Conservation (phyloP, 208 protist genomes). For the Acanthamoeba castellanii region DNA sequence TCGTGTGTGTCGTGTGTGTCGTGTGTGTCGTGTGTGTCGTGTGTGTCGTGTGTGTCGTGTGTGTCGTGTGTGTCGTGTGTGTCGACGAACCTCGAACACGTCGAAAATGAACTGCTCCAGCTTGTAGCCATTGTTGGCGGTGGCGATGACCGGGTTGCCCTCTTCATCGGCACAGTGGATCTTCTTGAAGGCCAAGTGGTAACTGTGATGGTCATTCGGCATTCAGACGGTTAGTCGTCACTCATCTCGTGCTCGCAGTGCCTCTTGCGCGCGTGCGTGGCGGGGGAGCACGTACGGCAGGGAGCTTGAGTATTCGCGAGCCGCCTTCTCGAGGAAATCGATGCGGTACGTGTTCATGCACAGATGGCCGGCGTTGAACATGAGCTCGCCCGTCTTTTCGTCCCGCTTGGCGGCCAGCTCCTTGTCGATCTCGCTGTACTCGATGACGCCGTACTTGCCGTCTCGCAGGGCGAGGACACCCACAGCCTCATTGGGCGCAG, state of each 20-base stretch:
- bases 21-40: neutral
- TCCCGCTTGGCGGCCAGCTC: constrained; percentile 85
- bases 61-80: no score
- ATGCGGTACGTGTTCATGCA: constrained; percentile 95
- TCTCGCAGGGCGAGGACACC: constrained; percentile 95
- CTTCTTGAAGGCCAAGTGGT: constrained; percentile 97
- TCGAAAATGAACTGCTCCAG: constrained; percentile 99
- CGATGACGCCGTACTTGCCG: constrained; percentile 94
- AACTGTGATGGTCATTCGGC: constrained; percentile 73
- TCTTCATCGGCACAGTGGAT: constrained; percentile 91
- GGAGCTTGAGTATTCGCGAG: neutral
- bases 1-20: no score
- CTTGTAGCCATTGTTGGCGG: constrained; percentile 89
- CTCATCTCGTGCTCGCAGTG: neutral
- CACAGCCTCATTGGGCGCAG: constrained; percentile 88
- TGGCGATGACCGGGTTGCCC: constrained; percentile 60
- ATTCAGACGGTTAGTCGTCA: neutral
- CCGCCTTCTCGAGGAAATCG: constrained; percentile 87
- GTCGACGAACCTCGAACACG: constrained; percentile 89
- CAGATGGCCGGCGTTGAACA: constrained; percentile 97
- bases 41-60: no score
- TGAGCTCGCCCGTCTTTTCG: constrained; percentile 91
- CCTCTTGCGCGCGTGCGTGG: neutral
- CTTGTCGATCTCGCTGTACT: constrained; percentile 98
- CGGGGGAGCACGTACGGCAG: constrained; percentile 52